Percentiles rank a stretch among this genome's conserved stretches.
phyloP scores from a whole-genome alignment of 2,329 filamentous ascomycete species.

The Allantophomopsis cytisporea region DNA sequence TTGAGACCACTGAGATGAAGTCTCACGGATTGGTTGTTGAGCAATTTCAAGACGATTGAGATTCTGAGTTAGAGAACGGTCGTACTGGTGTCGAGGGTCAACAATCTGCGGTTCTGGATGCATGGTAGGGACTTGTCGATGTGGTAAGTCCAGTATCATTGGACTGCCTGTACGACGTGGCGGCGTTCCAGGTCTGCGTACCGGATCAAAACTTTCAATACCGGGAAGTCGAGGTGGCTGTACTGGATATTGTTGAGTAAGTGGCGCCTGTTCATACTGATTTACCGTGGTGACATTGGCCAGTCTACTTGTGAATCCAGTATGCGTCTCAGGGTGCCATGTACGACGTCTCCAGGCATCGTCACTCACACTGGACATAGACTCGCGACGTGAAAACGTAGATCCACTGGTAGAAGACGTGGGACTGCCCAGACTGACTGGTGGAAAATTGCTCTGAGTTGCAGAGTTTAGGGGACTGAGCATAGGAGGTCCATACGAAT shows the following conservation, averaged over 20 bases:
- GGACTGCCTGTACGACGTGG: slow-evolving; percentile 55
- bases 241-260: slow-evolving; percentile 29
- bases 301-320: slow-evolving; percentile 55
- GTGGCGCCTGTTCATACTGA: slow-evolving; percentile 28
- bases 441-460: slow-evolving; percentile 37
- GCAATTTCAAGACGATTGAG: slow-evolving; percentile 54
- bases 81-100: slow-evolving; percentile 38
- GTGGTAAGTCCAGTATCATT: slow-evolving; percentile 55
- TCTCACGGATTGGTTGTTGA: slow-evolving; percentile 34
- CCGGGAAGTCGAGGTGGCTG: slow-evolving; percentile 62
- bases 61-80: slow-evolving; percentile 51
- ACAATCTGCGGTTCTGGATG: slow-evolving; percentile 3
- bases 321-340: slow-evolving; percentile 72
- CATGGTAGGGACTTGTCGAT: slow-evolving; percentile 6
- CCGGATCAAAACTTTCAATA: slow-evolving; percentile 81
- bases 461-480: slow-evolving; percentile 40
- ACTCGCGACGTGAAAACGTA: slow-evolving; percentile 52
- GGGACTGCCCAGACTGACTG: slow-evolving; percentile 50
- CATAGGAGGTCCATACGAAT: slow-evolving; percentile 40
- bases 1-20: slow-evolving; percentile 39
- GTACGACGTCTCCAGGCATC: slow-evolving; percentile 73
- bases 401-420: slow-evolving; percentile 41
- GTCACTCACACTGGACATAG: slow-evolving; percentile 46
- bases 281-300: slow-evolving; percentile 62
- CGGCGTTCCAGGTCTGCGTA: slow-evolving; percentile 49